A percentile compares a stretch with the other conserved stretches of the same genome.
These are phyloP conservation scores for Mortierella sp. DNA, from an alignment of 371 early-diverging fungal species.

Conservation along the genomic window DNA sequence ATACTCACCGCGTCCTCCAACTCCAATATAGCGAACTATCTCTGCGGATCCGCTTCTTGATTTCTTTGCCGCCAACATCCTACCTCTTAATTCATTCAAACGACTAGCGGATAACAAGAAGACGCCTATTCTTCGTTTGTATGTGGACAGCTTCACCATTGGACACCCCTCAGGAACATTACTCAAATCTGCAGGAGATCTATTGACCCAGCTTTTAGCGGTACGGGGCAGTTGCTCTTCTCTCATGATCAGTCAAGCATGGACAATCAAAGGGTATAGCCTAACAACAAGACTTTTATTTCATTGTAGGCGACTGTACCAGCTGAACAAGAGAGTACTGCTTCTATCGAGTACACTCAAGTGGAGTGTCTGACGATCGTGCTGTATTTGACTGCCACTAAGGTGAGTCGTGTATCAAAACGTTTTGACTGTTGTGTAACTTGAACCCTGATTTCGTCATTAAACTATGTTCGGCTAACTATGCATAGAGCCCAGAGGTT, in stretches of 20 bases:
- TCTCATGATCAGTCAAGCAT: background rate
- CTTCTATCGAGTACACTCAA: constrained; percentile 17
- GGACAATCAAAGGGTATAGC: background rate
- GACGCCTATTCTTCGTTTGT: constrained; percentile 22
- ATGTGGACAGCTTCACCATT: constrained; percentile 31
- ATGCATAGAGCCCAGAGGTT: constrained; percentile 27
- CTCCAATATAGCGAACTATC: constrained; percentile 28
- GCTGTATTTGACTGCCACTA: constrained; percentile 13
- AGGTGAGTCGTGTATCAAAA: constrained; percentile 11
- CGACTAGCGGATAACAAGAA: constrained; percentile 29
- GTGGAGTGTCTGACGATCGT: constrained; percentile 34
- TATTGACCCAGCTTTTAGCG: constrained; percentile 22
- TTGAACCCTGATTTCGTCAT: background rate
- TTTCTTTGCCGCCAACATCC: constrained; percentile 24
- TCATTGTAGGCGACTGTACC: constrained; percentile 19
- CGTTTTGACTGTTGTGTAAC: constrained; percentile 11
- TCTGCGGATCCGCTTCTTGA: constrained; percentile 36
- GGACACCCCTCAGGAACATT: constrained; percentile 24
- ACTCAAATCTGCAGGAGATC: constrained; percentile 9
- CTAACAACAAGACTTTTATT: background rate
- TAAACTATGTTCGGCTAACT: too few species aligned
- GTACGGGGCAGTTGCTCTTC: constrained; percentile 5
- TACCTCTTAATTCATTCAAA: constrained; percentile 15
- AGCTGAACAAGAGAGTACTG: constrained; percentile 10
- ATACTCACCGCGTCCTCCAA: too few species aligned